Evolutionary conservation across 2,329 filamentous ascomycete species (phyloP), one percentile per base, ranked within the genome.

Genomic region (Colletotrichum sp.): DNA sequence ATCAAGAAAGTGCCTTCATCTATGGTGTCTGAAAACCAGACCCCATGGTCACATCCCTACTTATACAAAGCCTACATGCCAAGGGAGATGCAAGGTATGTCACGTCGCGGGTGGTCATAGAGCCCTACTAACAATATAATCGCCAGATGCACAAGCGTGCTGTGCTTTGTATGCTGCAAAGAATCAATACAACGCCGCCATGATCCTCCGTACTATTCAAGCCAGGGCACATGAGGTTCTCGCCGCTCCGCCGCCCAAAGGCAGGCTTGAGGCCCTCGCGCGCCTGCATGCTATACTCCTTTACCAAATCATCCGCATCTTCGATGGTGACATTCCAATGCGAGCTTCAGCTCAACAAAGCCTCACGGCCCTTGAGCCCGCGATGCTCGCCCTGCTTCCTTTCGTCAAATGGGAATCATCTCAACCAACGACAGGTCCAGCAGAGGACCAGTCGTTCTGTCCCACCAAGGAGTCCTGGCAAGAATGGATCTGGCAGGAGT

Each of bases 1-100:
- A 86, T 92, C 18, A 87, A 88, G 60, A 85, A 88, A 70, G 86
- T 90, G 2, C 86, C 87, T 1, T 75, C 75, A n/a, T 85, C 77
- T 62, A 89, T 92, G 86, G 86, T 91, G 1, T 75, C 85, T 10
- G 84, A 88, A 62, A 89, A 85, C 18, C 82, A 86, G 66, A 90
- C 89, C 0, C 88, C 89, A 0, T 92, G 90, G 90, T 87, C 84
- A 34, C 90, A 92, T 77, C 83, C 84, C 0, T 80, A 83, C n/a
- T 82, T 92, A 0, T 92, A 90, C 75, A 83, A 83, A n/a, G 84
- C 88, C 3, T 72, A 80, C 10, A 90, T 92, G 89, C 90, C 90
- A 1, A 82, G 82, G 34, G 84, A 81, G 1, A 86, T 92, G 79
- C 87, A 91, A 84, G 89, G 88, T 87, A 78, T 22, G 68, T 75